Percentiles rank a stretch among this genome's conserved stretches.
phyloP scores from a whole-genome alignment of 352 stramenopile genomes.

The Phytophthora capsici region DNA sequence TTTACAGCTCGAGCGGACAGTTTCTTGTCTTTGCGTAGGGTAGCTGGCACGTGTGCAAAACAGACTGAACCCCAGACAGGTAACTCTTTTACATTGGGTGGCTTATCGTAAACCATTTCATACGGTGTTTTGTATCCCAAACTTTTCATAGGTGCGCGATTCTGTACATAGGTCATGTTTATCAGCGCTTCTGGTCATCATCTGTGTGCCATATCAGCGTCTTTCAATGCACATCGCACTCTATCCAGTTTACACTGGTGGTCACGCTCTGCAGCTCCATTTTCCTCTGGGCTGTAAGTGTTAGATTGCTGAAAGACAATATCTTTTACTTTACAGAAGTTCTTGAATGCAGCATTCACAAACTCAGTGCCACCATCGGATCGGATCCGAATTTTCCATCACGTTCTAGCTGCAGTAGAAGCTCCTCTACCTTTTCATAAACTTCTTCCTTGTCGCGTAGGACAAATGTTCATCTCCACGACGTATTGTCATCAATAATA shows the following conservation, averaged over 20 bases:
- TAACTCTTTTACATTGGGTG: not conserved
- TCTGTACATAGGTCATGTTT: constrained; percentile 25
- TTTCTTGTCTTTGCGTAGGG: constrained; percentile 9
- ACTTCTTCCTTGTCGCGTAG: constrained; percentile 14
- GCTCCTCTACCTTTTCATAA: constrained; percentile 9
- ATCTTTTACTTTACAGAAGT: constrained; percentile 5
- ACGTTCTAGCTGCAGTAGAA: constrained; percentile 9
- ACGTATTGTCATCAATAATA: constrained; percentile 25
- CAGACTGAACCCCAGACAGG: constrained; percentile 6
- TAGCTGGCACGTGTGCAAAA: constrained; percentile 15
- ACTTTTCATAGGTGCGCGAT: constrained; percentile 8
- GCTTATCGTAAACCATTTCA: constrained; percentile 1
- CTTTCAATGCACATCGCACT: constrained; percentile 4
- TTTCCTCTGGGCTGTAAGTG: constrained; percentile 17
- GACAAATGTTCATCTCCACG: constrained; percentile 12
- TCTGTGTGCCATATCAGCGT: constrained; percentile 1
- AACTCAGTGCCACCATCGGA: constrained; percentile 23
- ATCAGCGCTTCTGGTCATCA: constrained; percentile 15
- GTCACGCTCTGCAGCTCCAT: constrained; percentile 16
- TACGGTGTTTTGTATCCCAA: constrained; percentile 11
- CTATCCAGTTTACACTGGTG: constrained; percentile 16
- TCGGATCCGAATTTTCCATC: constrained; percentile 18
- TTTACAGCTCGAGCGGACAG: constrained; percentile 5
- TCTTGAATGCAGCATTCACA: constrained; percentile 17
- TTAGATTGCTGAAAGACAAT: constrained; percentile 20